Evolutionary conservation across 805 yeast genomes (phyloP).

Genomic region (Jamesozyma spencerorum): DNA sequence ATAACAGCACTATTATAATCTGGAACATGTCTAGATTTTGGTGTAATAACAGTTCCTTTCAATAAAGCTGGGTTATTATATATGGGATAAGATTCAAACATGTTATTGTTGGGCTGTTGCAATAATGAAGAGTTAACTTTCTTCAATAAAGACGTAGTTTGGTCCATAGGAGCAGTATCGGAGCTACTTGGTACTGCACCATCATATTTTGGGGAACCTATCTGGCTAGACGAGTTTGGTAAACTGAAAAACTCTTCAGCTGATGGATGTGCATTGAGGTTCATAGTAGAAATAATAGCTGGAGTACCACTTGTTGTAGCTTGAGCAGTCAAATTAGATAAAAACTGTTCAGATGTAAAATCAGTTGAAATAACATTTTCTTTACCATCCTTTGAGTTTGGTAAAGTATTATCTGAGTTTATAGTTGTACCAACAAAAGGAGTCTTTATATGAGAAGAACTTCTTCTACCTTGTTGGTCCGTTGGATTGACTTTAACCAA

Average conservation of each 20-base stretch:
- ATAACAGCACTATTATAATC: conserved; percentile 24
- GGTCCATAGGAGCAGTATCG: neutral
- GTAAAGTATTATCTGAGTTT: conserved; percentile 8
- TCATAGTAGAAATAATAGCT: conserved; percentile 13
- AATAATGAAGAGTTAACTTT: conserved; percentile 21
- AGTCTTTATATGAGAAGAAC: conserved; percentile 20
- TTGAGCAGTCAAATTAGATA: conserved; percentile 32
- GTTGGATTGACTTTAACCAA: conserved; percentile 16
- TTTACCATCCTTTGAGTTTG: neutral
- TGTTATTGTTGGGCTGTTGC: conserved; percentile 8
- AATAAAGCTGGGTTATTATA: conserved; percentile 1
- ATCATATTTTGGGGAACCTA: too few species aligned
- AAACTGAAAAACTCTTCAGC: conserved; percentile 45
- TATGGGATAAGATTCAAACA: neutral
- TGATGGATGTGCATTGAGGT: conserved; percentile 23
- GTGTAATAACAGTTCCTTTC: conserved; percentile 27
- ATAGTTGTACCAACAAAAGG: conserved; percentile 12
- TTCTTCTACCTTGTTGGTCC: conserved; percentile 10
- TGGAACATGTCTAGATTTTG: conserved; percentile 28
- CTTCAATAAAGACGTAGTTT: conserved; percentile 20
- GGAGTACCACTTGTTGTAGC: conserved; percentile 20
- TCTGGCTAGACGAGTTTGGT: neutral
- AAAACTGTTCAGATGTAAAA: conserved; percentile 26
- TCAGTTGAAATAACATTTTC: neutral
- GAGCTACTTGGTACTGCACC: conserved; percentile 9